Percentiles rank a stretch among this genome's conserved stretches.
These are phyloP conservation scores for Cytospora piceicola DNA, from an alignment of 2,329 filamentous ascomycete genomes.

Conservation along the genomic window DNA sequence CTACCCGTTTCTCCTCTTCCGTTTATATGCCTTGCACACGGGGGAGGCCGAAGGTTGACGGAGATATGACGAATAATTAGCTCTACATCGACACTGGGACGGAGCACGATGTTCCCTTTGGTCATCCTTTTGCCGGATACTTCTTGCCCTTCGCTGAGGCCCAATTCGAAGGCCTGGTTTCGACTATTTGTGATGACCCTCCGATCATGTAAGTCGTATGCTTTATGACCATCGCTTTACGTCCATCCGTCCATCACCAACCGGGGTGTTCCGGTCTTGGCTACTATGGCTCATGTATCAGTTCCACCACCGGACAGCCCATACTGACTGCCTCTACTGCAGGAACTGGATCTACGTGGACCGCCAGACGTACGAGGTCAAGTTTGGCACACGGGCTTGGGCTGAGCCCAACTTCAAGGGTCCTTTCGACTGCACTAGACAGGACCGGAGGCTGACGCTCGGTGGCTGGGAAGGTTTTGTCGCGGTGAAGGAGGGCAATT, in stretches of 20 bases:
- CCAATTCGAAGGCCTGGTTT: constrained; percentile 51
- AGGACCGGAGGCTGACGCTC: constrained; percentile 54
- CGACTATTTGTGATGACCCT: constrained; percentile 53
- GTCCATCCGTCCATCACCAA: neutral
- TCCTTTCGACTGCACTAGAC: constrained; percentile 56
- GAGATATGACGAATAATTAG: constrained; percentile 35
- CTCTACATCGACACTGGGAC: constrained; percentile 52
- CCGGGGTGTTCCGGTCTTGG: neutral
- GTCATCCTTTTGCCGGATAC: constrained; percentile 60
- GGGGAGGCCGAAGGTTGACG: constrained; percentile 10
- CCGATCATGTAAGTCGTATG: constrained; percentile 43
- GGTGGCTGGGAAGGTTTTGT: constrained; percentile 55
- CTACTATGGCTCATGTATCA: neutral
- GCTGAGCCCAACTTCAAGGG: constrained; percentile 51
- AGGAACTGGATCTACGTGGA: constrained; percentile 55
- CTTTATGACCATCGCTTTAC: too few species aligned
- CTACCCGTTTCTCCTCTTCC: neutral
- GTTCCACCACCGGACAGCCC: neutral
- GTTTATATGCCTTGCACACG: neutral
- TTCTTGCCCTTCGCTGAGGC: constrained; percentile 61
- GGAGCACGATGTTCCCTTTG: constrained; percentile 38
- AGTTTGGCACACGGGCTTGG: constrained; percentile 49
- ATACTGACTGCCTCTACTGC: neutral
- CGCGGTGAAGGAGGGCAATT: constrained; percentile 49
- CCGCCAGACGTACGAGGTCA: constrained; percentile 49